Base-by-base conservation (phyloP, 768 basidiomycete genomes). In the Bullera alba region DNA sequence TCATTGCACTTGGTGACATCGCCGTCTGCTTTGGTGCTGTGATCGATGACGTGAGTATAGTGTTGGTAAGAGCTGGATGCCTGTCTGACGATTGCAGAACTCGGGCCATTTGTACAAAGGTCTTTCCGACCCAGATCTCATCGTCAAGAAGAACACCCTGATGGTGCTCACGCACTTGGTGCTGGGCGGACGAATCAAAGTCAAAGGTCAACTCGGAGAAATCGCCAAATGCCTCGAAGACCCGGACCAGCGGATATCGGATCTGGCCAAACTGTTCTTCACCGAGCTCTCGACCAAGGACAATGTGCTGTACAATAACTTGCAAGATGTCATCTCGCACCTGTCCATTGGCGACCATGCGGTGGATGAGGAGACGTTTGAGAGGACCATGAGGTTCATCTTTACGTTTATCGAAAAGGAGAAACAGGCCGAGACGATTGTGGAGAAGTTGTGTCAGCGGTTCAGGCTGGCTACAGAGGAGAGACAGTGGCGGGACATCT, bases 221-320 rank as follows among this genome's bases (percentile, higher is more conserved):
- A 97, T 99, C 93, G 95, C 93, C n/a, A 97, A 99, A 73, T 97
- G 95, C 69, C 75, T 97, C 5, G 91, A 96, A 74, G 93, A 97
- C 71, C 77, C 80, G 21, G 93, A 96, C 50, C 78, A 78, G 39
- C 75, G 93, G 14, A 85, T 99, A 52, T 81, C 86, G 16, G 93
- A 96, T 63, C 78, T 99, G 32, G 93, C 95, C n/a, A 93, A 91
- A 73, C 70, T 99, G 43, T 99, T 99, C 81, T 99, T 99, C 77
- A 86, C 82, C 19, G 92, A 97, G 67, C 75, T 99, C 46, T 85
- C 88, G 28, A 91, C 88, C 23, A 99, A 97, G 75, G 95, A 97
- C 61, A 99, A 99, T 69, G 95, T 92, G 5, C 92, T 99, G 50
- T 96, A 97, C 70, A 97, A 97, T 74, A 99, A 99, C 71, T 74